Evolutionary conservation across 257 asterid species (phyloP), one percentile per base, ranked within the genome.

Genomic region (Avicennia marina): DNA sequence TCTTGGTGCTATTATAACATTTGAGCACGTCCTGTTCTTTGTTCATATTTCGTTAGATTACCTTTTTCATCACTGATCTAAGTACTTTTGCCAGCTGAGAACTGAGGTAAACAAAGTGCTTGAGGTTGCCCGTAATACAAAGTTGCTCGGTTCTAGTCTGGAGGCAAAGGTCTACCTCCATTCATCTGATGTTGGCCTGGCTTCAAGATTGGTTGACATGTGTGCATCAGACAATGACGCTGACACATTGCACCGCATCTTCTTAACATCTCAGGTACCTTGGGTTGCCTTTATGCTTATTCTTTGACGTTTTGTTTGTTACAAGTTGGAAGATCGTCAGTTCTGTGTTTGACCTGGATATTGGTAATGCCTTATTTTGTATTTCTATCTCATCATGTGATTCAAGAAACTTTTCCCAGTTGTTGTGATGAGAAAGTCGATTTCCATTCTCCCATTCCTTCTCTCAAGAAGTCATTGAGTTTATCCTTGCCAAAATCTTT

Each of bases 101-200:
- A 88, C 86, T 2, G 98, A 91, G 76, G 97, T 91, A n/a, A 91
- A 91, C 83, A 91, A 80, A 73, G 95, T 81, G 73, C 88, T 91
- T n/a, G 98, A 91, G 72, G 78, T 72, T 49, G 95, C 97, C 40
- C 94, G 98, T 56, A 79, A 79, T 12, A 70, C 64, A 55, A 91
- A 91, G 68, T 55, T 88, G 83, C 84, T 91, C 0, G 97, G 98
- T 65, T 86, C 98, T 11, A 91, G 97, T 67, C 84, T 91, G 64
- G 98, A 91, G 68, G 94, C 98, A 1, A 91, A 83, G 75, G 89
- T 86, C 40, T 81, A 78, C 75, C 95, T 91, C 69, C 76, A 77
- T 62, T 54, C 87, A 57, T 77, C 88, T n/a, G 89, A 88, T 42
- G 56, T 39, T 34, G 50, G 32, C 59, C 79, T 91, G 6, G 69